phyloP scores from a whole-genome alignment of 176 grass and related monocot genomes.

The Eleusine coracana region DNA sequence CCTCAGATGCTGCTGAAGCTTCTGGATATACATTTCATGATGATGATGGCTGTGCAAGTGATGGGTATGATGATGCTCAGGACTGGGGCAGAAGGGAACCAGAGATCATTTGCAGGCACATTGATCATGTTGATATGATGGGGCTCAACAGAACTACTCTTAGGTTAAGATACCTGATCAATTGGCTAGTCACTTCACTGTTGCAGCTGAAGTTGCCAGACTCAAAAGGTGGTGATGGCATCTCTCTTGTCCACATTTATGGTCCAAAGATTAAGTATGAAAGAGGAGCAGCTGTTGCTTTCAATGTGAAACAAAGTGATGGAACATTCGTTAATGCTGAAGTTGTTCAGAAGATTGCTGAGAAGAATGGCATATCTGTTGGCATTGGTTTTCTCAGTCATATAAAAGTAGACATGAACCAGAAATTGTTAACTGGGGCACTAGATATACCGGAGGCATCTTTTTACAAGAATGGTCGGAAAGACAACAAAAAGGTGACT shows the following conservation, averaged over 20 bases:
- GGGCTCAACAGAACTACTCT: constrained; percentile 97
- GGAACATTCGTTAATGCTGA: constrained; percentile 76
- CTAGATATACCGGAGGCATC: constrained; percentile 58
- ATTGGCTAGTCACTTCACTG: constrained; percentile 93
- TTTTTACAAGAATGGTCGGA: constrained; percentile 57
- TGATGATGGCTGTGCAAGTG: constrained; percentile 58
- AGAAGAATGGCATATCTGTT: constrained; percentile 86
- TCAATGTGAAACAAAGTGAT: constrained; percentile 84
- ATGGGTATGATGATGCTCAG: constrained; percentile 75
- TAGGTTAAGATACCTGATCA: constrained; percentile 89
- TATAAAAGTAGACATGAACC: constrained; percentile 70
- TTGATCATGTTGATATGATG: constrained; percentile 97
- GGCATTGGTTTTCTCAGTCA: constrained; percentile 94
- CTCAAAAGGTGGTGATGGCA: constrained; percentile 51
- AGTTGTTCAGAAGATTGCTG: constrained; percentile 94
- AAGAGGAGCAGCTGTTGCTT: constrained; percentile 95
- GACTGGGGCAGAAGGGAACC: constrained; percentile 88
- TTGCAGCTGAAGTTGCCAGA: constrained; percentile 76
- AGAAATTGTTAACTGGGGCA: constrained; percentile 61
- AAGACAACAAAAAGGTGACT: constrained; percentile 67
- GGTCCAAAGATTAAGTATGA: constrained; percentile 99
- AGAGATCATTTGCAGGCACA: constrained; percentile 92
- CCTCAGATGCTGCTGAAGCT: constrained; percentile 74
- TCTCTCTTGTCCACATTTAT: constrained; percentile 82
- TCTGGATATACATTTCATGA: constrained; percentile 55